Base-by-base conservation (phyloP, 257 asterid genomes). In the Pogostemon cablin region DNA sequence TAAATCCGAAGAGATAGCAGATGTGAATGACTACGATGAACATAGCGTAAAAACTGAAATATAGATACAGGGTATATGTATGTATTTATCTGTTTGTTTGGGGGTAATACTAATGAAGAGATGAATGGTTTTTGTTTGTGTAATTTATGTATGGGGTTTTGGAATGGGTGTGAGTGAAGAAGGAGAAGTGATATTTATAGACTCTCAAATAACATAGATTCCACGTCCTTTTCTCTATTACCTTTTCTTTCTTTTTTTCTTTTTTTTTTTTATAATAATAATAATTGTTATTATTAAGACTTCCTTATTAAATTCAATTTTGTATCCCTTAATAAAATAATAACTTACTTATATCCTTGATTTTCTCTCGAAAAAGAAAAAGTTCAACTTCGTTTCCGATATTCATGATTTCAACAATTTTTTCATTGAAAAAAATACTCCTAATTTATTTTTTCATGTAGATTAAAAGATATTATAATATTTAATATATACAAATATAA, bases 121-220 rank as follows among this genome's bases (percentile, higher is more conserved):
- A 6, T 17, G 5, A 38, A 38, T 35, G 9, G n/a, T 9, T 62
- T 73, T 63, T 40, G 4, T 52, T 39, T n/a, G 8, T 25, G 9
- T 37, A 25, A 6, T 2, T 50, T 12, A 35, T 34, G 48, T 12
- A 35, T 44, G 17, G 57, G 68, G 1, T 75, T 50, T 55, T 66
- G 80, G 74, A 62, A 11, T 68, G 83, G 82, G 12, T 54, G n/a
- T 67, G 50, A 40, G 56, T 68, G 68, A 73, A 46, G 65, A 55
- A 75, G 34, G 10, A 54, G 72, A 5, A 65, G 38, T 44, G 48
- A 65, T 78, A 83, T 81, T 78, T 87, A 87, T 87, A 83, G 81
- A 65, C 34, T 7, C 20, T 7, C 48, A 44, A 2, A 11, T 32
- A 62, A 65, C 38, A 34, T n/a, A 71, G 68, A 78, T 82, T 80